phyloP scores from a whole-genome alignment of 345 rosid genomes.

The Noccaea bulbosa region DNA sequence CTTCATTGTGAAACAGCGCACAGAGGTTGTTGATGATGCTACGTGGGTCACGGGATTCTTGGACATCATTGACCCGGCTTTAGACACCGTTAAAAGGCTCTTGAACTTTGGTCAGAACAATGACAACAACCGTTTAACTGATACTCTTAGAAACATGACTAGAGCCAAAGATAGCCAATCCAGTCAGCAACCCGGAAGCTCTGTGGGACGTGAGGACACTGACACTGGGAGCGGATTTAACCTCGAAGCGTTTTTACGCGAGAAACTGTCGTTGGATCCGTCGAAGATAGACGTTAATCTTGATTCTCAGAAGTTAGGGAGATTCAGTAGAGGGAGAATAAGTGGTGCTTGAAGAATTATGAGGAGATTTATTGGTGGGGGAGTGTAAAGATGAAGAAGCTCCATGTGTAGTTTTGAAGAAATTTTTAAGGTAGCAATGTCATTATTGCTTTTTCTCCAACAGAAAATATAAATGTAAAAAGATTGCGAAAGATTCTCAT shows the following conservation, averaged over 20 bases:
- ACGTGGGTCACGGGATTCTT: constrained; percentile 89
- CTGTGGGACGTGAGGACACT: constrained; percentile 43
- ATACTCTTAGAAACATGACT: constrained; percentile 40
- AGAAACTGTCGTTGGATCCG: constrained; percentile 63
- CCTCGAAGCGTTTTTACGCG: constrained; percentile 62
- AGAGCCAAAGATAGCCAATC: constrained; percentile 42
- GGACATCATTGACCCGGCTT: constrained; percentile 86
- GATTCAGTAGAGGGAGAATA: constrained; percentile 48
- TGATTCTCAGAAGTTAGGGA: constrained; percentile 51
- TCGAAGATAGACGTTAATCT: constrained; percentile 55
- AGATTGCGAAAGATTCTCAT: not conserved
- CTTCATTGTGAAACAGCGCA: constrained; percentile 58
- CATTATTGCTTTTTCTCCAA: not conserved
- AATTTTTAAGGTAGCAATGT: not conserved
- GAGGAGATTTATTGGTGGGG: not conserved
- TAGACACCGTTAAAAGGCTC: constrained; percentile 84
- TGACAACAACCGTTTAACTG: constrained; percentile 40
- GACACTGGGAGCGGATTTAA: constrained; percentile 54
- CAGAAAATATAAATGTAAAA: not conserved
- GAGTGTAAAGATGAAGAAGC: constrained; percentile 23
- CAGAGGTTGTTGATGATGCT: constrained; percentile 90
- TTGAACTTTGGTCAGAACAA: constrained; percentile 68
- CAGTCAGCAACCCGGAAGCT: constrained; percentile 20
- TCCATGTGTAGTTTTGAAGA: constrained; percentile 4
- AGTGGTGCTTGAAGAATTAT: constrained; percentile 21